These are phyloP conservation scores for Sporothrix brunneoviolacea DNA, from an alignment of 2,329 filamentous ascomycete genomes.

Conservation along the genomic window DNA sequence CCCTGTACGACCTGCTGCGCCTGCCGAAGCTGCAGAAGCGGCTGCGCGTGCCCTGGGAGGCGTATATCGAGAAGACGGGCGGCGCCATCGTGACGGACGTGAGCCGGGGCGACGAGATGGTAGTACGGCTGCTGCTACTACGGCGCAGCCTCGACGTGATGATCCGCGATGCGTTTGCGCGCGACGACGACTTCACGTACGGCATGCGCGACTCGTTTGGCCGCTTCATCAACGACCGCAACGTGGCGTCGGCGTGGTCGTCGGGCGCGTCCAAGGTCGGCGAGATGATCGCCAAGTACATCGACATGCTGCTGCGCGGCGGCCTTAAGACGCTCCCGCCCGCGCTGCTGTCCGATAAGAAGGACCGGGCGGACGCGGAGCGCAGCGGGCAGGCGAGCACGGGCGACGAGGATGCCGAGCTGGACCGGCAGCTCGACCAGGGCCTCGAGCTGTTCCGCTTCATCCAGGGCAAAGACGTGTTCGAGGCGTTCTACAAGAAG, in stretches of 20 bases:
- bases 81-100: conserved; percentile 73
- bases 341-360: conserved; percentile 55
- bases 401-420: conserved; percentile 82
- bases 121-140: conserved; percentile 71
- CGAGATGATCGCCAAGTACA: conserved; percentile 97
- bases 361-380: conserved; percentile 51
- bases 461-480: conserved; percentile 93
- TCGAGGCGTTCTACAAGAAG: conserved; percentile 99
- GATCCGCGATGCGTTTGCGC: conserved; percentile 68
- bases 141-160: conserved; percentile 73
- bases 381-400: conserved; percentile 59
- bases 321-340: conserved; percentile 78
- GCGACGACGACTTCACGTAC: conserved; percentile 70
- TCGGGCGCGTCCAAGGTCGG: conserved; percentile 89
- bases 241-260: conserved; percentile 62
- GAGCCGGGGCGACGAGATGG: conserved; percentile 75
- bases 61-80: conserved; percentile 72
- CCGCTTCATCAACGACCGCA: conserved; percentile 80
- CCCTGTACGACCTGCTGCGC: conserved; percentile 70
- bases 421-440: conserved; percentile 87
- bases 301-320: conserved; percentile 80
- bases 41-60: conserved; percentile 66
- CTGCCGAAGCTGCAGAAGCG: conserved; percentile 63
- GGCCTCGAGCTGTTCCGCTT: conserved; percentile 93
- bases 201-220: conserved; percentile 79